phyloP scores from a whole-genome alignment of 2,329 filamentous ascomycete genomes.

The Emergomyces africanus region DNA sequence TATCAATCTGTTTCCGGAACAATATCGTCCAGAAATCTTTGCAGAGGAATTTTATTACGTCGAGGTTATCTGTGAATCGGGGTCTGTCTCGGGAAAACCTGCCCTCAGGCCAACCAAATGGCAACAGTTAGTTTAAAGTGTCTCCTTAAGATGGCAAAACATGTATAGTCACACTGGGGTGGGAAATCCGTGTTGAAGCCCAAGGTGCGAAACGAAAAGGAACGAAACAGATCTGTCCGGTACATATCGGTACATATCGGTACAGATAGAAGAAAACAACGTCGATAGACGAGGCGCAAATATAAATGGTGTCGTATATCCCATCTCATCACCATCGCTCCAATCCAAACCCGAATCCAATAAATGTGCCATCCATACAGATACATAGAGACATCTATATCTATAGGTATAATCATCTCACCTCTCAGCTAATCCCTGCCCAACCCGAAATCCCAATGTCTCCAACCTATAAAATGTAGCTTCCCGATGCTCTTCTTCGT shows the following conservation, averaged over 20 bases:
- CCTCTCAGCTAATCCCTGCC: slow-evolving; percentile 84
- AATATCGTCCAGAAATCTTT: slow-evolving; percentile 95
- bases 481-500: slow-evolving; percentile 65
- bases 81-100: slow-evolving; percentile 52
- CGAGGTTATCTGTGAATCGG: slow-evolving; percentile 80
- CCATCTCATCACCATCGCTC: not conserved
- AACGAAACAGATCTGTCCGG: not conserved
- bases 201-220: not conserved
- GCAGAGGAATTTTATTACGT: slow-evolving; percentile 96
- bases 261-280: not conserved
- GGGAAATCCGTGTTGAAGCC: not conserved
- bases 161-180: not conserved
- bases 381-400: not conserved
- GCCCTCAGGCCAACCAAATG: not conserved
- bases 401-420: slow-evolving; percentile 28
- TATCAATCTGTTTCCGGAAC: slow-evolving; percentile 96
- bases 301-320: not conserved
- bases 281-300: not conserved
- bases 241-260: too few relatives aligned
- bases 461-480: slow-evolving; percentile 78
- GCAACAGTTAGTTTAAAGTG: not conserved
- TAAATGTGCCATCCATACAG: not conserved
- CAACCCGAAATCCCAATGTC: slow-evolving; percentile 76
- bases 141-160: not conserved
- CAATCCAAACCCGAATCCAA: not conserved